Evolutionary conservation across 2,329 filamentous ascomycete species (phyloP).

Genomic region (Hymenoscyphus scutula): DNA sequence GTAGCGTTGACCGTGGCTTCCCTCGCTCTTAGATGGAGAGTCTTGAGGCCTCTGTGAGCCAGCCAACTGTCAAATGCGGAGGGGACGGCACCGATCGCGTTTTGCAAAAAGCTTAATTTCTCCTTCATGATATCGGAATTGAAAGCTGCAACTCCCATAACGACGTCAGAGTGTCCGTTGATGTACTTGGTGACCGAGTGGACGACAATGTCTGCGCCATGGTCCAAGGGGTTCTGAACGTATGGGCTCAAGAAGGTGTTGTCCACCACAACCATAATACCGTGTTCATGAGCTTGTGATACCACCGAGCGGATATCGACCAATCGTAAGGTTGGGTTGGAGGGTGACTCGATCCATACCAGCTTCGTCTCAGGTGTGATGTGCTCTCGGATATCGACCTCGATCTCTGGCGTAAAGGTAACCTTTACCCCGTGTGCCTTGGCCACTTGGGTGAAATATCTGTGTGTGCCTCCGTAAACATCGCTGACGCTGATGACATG

Average conservation of each 20-base stretch:
- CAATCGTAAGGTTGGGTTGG: conserved; percentile 88
- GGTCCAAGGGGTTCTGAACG: conserved; percentile 91
- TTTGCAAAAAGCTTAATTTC: conserved; percentile 86
- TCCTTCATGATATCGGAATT: conserved; percentile 78
- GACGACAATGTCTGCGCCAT: conserved; percentile 93
- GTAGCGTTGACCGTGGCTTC: conserved; percentile 82
- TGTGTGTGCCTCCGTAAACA: conserved; percentile 95
- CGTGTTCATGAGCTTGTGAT: conserved; percentile 77
- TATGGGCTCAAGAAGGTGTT: conserved; percentile 98
- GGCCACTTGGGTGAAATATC: conserved; percentile 98
- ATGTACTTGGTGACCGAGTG: conserved; percentile 99
- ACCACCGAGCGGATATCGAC: conserved; percentile 90
- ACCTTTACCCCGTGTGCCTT: conserved; percentile 91
- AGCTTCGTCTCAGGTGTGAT: conserved; percentile 88
- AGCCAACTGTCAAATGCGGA: conserved; percentile 98
- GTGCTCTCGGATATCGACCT: conserved; percentile 79
- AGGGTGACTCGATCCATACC: conserved; percentile 95
- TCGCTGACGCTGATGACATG: conserved; percentile 97
- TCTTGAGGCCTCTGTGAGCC: conserved; percentile 94
- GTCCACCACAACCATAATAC: conserved; percentile 95
- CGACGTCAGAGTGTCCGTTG: conserved; percentile 93
- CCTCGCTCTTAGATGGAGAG: conserved; percentile 85
- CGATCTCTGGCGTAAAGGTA: conserved; percentile 90
- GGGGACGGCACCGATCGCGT: conserved; percentile 93
- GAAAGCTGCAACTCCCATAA: conserved; percentile 96